phyloP scores from a whole-genome alignment of 2,329 filamentous ascomycete genomes.

The Fusarium ambrosium region DNA sequence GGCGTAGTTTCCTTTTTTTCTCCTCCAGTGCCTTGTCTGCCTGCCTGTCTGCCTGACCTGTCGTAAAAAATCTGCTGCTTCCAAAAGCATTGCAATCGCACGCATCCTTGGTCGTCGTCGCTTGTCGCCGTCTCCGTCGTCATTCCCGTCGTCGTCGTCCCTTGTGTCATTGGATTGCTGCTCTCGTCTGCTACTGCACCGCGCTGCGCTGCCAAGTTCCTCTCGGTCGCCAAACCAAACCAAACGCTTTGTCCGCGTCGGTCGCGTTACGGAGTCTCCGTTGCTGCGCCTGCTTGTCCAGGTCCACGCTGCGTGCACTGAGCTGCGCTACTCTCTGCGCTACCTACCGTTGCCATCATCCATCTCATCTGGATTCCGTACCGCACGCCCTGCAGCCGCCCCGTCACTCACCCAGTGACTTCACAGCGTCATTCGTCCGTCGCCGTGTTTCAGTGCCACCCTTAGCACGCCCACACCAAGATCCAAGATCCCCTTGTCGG shows the following conservation, averaged over 20 bases:
- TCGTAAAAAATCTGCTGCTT: conserved; percentile 27
- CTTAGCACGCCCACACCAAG: conserved; percentile 45
- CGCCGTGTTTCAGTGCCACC: conserved; percentile 50
- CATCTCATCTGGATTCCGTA: conserved; percentile 45
- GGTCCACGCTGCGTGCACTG: conserved; percentile 30
- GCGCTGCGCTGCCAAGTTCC: conserved; percentile 7
- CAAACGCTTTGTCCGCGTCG: conserved; percentile 33
- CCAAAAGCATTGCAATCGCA: conserved; percentile 10
- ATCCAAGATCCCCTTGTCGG: conserved; percentile 51
- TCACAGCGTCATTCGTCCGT: conserved; percentile 47
- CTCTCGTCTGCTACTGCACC: neutral
- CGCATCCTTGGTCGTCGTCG: conserved; percentile 19
- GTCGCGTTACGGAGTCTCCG: conserved; percentile 42
- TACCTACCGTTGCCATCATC: conserved; percentile 41
- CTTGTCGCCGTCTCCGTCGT: conserved; percentile 26
- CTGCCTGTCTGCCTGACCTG: conserved; percentile 7
- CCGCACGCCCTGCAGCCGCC: conserved; percentile 45
- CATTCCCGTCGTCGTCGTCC: conserved; percentile 23
- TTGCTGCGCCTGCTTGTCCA: conserved; percentile 42
- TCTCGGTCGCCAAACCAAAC: conserved; percentile 26
- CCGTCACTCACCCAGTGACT: conserved; percentile 44
- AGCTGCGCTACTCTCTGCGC: neutral
- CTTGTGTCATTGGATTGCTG: conserved; percentile 36
- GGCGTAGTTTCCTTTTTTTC: conserved; percentile 22
- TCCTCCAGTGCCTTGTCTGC: conserved; percentile 16